Percentiles rank a stretch among this genome's conserved stretches.
phyloP scores from a whole-genome alignment of 805 yeast genomes.

The Candida ascalaphidarum region DNA sequence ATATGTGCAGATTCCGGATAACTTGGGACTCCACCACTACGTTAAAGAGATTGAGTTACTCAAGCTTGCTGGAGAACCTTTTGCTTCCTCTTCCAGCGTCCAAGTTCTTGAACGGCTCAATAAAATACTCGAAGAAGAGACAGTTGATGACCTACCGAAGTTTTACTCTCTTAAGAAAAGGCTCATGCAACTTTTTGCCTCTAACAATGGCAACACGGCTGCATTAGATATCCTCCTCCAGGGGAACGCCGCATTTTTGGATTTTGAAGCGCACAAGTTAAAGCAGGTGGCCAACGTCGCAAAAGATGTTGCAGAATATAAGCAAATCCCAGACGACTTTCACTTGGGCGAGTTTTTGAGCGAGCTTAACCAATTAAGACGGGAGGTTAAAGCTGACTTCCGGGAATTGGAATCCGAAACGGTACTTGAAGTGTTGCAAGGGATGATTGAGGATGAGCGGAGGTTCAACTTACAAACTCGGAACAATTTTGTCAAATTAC shows the following conservation, averaged over 20 bases:
- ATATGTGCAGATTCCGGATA: slow-evolving; percentile 12
- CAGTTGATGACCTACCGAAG: too few relatives aligned
- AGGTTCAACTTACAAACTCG: slow-evolving; percentile 10
- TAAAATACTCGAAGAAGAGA: too few relatives aligned
- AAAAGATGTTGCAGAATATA: slow-evolving; percentile 7
- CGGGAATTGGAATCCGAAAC: slow-evolving; percentile 3
- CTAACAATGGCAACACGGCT: slow-evolving; percentile 2
- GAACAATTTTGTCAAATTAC: slow-evolving; percentile 16
- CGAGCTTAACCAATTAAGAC: slow-evolving; percentile 19
- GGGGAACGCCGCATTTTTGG: slow-evolving; percentile 4
- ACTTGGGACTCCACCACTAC: not conserved
- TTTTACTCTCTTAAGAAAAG: slow-evolving; percentile 2
- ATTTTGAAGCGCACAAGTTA: slow-evolving; percentile 8
- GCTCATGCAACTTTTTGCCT: slow-evolving; percentile 2
- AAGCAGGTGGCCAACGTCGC: slow-evolving; percentile 1
- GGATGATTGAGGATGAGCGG: slow-evolving; percentile 7
- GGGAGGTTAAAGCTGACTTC: slow-evolving; percentile 11
- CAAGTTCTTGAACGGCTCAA: not conserved
- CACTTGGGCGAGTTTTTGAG: slow-evolving; percentile 21
- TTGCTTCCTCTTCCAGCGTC: not conserved
- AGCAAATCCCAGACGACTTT: slow-evolving; percentile 25
- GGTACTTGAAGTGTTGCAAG: slow-evolving; percentile 9
- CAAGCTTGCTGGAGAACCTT: too few relatives aligned
- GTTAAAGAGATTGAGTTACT: slow-evolving; percentile 2
- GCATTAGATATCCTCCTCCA: slow-evolving; percentile 3